Conservation (phyloP, 2,329 filamentous ascomycete genomes). For the Juglanconis oblonga region DNA sequence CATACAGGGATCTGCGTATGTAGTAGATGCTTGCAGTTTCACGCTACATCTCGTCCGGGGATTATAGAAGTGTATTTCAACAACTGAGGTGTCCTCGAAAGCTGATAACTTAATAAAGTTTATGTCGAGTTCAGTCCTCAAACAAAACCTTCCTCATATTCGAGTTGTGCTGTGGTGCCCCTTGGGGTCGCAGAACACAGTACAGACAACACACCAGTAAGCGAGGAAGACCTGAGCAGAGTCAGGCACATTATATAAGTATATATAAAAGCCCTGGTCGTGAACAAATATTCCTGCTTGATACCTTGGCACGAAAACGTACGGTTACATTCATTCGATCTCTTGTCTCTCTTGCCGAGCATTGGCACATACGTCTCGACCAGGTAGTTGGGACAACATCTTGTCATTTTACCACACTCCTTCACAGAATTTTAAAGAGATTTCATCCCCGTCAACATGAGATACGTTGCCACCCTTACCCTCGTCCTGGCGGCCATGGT, state of each 20-base stretch:
- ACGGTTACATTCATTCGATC: background rate
- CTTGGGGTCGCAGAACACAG: background rate
- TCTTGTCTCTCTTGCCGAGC: background rate
- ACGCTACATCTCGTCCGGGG: too few relatives aligned
- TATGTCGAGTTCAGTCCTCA: background rate
- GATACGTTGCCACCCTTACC: background rate
- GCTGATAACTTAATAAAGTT: too few relatives aligned
- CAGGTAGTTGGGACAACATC: background rate
- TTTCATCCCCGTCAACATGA: background rate
- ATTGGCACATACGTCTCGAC: background rate
- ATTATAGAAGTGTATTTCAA: too few relatives aligned
- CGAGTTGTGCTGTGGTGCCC: background rate
- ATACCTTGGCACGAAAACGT: background rate
- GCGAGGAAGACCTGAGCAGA: background rate
- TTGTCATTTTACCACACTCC: background rate
- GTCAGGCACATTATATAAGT: background rate
- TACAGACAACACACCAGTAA: background rate
- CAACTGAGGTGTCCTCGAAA: too few relatives aligned
- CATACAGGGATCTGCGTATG: too few relatives aligned
- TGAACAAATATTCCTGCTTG: background rate
- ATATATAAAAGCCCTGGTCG: background rate
- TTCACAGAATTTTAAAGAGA: background rate
- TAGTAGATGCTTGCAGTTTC: too few relatives aligned
- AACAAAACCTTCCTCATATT: background rate
- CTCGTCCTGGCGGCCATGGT: constrained; percentile 1